Evolutionary conservation across 352 stramenopile genomes (phyloP).

Genomic region (Phytophthora idaei): DNA sequence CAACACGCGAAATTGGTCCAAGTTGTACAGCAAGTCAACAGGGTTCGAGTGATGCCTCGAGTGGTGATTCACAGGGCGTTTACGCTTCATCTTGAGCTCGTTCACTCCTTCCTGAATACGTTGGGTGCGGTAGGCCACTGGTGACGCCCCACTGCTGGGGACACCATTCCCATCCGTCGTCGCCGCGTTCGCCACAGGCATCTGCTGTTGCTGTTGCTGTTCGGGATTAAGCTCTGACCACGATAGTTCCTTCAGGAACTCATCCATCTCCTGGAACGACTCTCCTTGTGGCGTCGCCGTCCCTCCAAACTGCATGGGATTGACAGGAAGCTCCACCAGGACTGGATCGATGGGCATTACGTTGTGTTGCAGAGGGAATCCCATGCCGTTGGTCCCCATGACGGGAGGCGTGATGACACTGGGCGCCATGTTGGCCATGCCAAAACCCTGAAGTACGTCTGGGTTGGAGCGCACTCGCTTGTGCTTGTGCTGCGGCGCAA

Average conservation of each 20-base stretch:
- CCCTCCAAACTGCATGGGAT: conserved; percentile 32
- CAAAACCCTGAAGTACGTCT: conserved; percentile 54
- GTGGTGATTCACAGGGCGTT: conserved; percentile 61
- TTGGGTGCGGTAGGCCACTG: conserved; percentile 60
- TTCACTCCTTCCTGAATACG: conserved; percentile 72
- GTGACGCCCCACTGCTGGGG: conserved; percentile 24
- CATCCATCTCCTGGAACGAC: conserved; percentile 62
- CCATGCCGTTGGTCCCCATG: conserved; percentile 20
- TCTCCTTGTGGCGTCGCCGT: conserved; percentile 19
- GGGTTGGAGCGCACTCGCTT: conserved; percentile 68
- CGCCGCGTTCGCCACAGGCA: conserved; percentile 7
- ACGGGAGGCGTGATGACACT: conserved; percentile 34
- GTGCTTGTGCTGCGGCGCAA: conserved; percentile 60
- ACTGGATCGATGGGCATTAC: conserved; percentile 42
- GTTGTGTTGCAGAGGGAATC: conserved; percentile 31
- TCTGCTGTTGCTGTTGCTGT: conserved; percentile 19
- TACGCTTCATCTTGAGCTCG: conserved; percentile 84
- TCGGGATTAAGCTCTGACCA: conserved; percentile 45
- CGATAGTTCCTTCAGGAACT: conserved; percentile 53
- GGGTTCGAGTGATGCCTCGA: conserved; percentile 76
- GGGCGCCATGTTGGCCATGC: conserved; percentile 38
- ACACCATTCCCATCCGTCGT: conserved; percentile 17
- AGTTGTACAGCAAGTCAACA: conserved; percentile 76
- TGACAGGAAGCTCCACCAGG: conserved; percentile 27
- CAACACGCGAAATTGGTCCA: conserved; percentile 75